Conservation (phyloP, 202 grass and related monocot genomes). For the Carex sylvatica region DNA sequence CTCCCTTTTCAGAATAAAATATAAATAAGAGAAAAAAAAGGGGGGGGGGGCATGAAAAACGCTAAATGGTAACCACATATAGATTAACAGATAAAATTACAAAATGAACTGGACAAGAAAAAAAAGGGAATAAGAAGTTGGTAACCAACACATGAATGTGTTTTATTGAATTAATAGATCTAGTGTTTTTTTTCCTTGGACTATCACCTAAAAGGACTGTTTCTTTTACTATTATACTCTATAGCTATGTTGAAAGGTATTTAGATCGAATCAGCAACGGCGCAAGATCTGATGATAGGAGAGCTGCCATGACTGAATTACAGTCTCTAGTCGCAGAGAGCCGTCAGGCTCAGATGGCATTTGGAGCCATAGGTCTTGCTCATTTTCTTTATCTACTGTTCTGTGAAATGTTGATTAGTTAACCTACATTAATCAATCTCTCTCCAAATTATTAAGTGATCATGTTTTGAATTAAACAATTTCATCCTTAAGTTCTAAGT, state of each 20-base stretch:
- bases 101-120: not conserved
- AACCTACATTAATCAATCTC: not conserved
- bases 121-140: not conserved
- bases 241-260: constrained; percentile 72
- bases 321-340: constrained; percentile 89
- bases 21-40: not conserved
- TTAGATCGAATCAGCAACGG: constrained; percentile 92
- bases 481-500: not conserved
- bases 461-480: not conserved
- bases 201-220: constrained; percentile 18
- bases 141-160: not conserved
- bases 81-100: not conserved
- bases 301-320: constrained; percentile 84
- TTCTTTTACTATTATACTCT: constrained; percentile 9
- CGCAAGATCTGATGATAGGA: constrained; percentile 70
- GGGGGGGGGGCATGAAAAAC: not conserved
- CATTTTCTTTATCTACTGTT: not conserved
- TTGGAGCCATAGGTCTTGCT: constrained; percentile 78
- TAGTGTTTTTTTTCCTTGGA: not conserved
- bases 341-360: constrained; percentile 82
- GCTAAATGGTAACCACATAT: not conserved
- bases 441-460: not conserved
- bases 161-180: not conserved
- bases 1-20: not conserved
- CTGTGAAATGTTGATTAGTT: not conserved